Percentiles rank a stretch among this genome's conserved stretches.
Evolutionary conservation across 768 basidiomycete genomes (phyloP).

Genomic region (Suillus brevipes): DNA sequence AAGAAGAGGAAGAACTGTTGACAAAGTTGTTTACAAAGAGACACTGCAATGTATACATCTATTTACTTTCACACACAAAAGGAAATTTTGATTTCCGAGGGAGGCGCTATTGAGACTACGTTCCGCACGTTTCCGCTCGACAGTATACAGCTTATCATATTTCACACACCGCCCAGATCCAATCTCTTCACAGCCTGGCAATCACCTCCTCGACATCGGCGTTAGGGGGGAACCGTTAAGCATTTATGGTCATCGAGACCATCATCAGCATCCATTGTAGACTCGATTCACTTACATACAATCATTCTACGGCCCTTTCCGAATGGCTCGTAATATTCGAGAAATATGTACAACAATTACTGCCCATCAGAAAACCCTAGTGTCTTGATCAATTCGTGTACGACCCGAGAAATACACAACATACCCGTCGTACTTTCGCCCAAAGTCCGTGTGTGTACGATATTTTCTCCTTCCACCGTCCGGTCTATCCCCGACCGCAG

Average conservation of each 20-base stretch:
- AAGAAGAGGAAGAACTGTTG: too few species aligned
- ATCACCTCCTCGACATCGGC: conserved; percentile 9
- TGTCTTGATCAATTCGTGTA: too few species aligned
- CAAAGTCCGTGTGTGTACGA: conserved; percentile 11
- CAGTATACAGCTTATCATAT: not conserved
- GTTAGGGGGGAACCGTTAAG: conserved; percentile 20
- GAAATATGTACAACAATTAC: not conserved
- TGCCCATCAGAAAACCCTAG: not conserved
- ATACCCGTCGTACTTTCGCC: conserved; percentile 12
- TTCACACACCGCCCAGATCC: not conserved
- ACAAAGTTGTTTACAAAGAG: too few species aligned
- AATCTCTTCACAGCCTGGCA: not conserved
- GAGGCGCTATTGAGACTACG: too few species aligned
- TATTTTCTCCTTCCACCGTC: not conserved
- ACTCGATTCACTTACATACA: not conserved
- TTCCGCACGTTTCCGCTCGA: too few species aligned
- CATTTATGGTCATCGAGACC: not conserved
- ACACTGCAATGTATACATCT: conserved; percentile 1
- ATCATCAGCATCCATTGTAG: not conserved
- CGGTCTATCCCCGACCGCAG: conserved; percentile 22
- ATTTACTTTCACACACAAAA: conserved; percentile 9
- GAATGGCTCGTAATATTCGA: not conserved
- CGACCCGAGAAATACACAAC: not conserved
- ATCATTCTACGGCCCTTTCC: not conserved
- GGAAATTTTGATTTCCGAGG: not conserved